Conservation (phyloP, 2,329 filamentous ascomycete species). For the Coniochaeta sp. region DNA sequence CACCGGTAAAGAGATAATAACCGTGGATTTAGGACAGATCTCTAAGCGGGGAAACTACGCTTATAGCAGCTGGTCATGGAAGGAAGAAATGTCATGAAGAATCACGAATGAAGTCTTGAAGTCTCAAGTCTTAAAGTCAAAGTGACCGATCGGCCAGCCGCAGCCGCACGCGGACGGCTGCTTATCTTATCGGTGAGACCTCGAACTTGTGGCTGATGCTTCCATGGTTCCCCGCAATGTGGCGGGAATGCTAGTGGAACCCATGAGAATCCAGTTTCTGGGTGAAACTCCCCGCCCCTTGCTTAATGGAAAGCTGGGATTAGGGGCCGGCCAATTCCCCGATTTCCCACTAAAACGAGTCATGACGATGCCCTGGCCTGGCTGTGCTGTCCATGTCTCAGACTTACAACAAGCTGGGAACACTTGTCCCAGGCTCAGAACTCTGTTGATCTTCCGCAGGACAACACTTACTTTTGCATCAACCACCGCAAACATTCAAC, state of each 20-base stretch:
- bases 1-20: too few relatives aligned
- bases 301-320: background rate
- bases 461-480: background rate
- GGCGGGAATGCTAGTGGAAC: background rate
- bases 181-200: background rate
- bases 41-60: too few relatives aligned
- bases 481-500: background rate
- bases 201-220: background rate
- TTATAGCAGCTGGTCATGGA: too few relatives aligned
- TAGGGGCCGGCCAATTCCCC: background rate
- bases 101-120: background rate
- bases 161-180: background rate
- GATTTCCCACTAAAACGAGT: background rate
- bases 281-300: background rate
- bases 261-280: background rate
- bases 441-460: background rate
- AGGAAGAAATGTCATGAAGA: too few relatives aligned
- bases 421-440: too few relatives aligned
- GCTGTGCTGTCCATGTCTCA: background rate
- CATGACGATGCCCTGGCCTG: background rate
- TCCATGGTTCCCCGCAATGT: background rate
- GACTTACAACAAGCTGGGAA: background rate
- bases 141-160: background rate
- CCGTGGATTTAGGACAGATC: too few relatives aligned
- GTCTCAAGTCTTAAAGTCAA: background rate